phyloP scores from a whole-genome alignment of 1,139 yeast genomes.

The Candida freyschussii region DNA sequence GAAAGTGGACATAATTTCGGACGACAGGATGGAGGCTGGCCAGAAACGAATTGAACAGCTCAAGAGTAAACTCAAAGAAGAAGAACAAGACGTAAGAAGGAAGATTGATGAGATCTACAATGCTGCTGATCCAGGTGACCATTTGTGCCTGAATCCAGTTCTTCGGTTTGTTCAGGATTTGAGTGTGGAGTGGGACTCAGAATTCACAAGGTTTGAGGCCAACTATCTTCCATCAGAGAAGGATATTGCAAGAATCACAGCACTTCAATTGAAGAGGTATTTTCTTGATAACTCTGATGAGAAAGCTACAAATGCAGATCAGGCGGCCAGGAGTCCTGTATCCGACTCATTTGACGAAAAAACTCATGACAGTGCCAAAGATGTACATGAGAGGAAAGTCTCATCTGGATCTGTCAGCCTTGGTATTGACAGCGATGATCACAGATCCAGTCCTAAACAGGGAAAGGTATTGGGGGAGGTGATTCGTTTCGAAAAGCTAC shows the following conservation, averaged over 20 bases:
- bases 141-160: constrained; percentile 64
- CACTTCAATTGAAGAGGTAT: constrained; percentile 76
- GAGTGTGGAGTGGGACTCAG: constrained; percentile 85
- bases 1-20: constrained; percentile 69
- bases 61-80: constrained; percentile 48
- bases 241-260: constrained; percentile 87
- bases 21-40: constrained; percentile 70
- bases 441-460: constrained; percentile 17
- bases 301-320: constrained; percentile 22
- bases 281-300: constrained; percentile 46
- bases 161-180: constrained; percentile 71
- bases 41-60: constrained; percentile 53
- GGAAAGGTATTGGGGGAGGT: constrained; percentile 24
- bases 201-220: constrained; percentile 77
- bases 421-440: constrained; percentile 2
- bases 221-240: constrained; percentile 84
- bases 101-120: constrained; percentile 52
- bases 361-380: constrained; percentile 10
- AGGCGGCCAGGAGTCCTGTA: constrained; percentile 9
- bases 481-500: constrained; percentile 17
- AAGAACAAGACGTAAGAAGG: constrained; percentile 41
- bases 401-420: constrained; percentile 4
- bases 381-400: constrained; percentile 2
- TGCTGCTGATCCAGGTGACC: constrained; percentile 56
- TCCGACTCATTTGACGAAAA: constrained; percentile 9